Evolutionary conservation across 805 yeast species (phyloP).

Genomic region (Cephaloascus albidus): DNA sequence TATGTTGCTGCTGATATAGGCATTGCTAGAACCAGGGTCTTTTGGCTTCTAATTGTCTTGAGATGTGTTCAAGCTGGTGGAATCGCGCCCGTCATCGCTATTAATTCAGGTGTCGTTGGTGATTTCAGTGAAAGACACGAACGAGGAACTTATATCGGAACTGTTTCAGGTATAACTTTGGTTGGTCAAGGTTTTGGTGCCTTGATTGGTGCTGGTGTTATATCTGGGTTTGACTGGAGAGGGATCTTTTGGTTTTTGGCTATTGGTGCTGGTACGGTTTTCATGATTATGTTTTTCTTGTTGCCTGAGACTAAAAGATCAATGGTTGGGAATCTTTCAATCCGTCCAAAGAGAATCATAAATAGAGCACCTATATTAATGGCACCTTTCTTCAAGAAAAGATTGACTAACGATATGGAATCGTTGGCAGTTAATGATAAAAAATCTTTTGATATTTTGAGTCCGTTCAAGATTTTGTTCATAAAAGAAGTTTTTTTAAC

Average conservation of each 20-base stretch:
- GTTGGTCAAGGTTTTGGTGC: slow-evolving; percentile 78
- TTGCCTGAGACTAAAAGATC: slow-evolving; percentile 73
- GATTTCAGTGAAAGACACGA: slow-evolving; percentile 58
- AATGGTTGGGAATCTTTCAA: slow-evolving; percentile 68
- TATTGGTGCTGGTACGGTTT: slow-evolving; percentile 45
- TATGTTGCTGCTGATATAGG: slow-evolving; percentile 60
- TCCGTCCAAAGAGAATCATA: slow-evolving; percentile 33
- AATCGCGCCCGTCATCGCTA: slow-evolving; percentile 66
- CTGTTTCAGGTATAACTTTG: slow-evolving; percentile 53
- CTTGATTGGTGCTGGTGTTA: slow-evolving; percentile 44
- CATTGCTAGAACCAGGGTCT: slow-evolving; percentile 47
- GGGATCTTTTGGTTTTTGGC: slow-evolving; percentile 72
- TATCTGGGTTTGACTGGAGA: slow-evolving; percentile 44
- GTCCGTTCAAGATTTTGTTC: slow-evolving; percentile 30
- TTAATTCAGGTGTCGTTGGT: slow-evolving; percentile 62
- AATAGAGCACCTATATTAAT: slow-evolving; percentile 37
- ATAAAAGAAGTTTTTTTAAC: slow-evolving; percentile 35
- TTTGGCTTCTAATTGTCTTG: slow-evolving; percentile 53
- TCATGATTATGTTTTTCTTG: slow-evolving; percentile 19
- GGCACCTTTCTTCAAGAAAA: slow-evolving; percentile 14
- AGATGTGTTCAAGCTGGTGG: slow-evolving; percentile 75
- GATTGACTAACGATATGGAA: slow-evolving; percentile 18
- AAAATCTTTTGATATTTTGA: slow-evolving; percentile 14
- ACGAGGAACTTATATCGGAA: slow-evolving; percentile 65
- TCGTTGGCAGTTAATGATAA: slow-evolving; percentile 4